A percentile compares a stretch with the other conserved stretches of the same genome.
Conservation (phyloP, 129 eudicot species). For the Chrysanthemum makinoi region DNA sequence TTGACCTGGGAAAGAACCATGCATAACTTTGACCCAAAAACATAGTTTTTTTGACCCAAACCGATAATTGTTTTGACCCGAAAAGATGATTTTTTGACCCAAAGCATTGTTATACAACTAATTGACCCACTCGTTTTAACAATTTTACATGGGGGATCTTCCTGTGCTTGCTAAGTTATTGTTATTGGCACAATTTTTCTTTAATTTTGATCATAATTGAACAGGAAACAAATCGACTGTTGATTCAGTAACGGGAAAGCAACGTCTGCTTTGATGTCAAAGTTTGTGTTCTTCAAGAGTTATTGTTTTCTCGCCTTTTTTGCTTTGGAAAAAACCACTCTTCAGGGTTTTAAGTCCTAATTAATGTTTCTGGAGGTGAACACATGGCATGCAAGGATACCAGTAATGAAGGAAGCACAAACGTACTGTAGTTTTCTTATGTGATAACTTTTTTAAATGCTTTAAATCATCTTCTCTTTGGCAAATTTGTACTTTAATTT, state of each 20-base stretch:
- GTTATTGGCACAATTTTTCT: neutral
- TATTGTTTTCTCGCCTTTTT: neutral
- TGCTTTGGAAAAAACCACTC: neutral
- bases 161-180: neutral
- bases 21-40: too few relatives aligned
- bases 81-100: too few relatives aligned
- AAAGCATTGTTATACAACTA: too few relatives aligned
- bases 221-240: slow-evolving; percentile 67
- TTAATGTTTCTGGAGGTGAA: neutral
- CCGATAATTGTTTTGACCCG: too few relatives aligned
- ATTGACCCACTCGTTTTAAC: too few relatives aligned
- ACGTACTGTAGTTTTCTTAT: too few relatives aligned
- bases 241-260: slow-evolving; percentile 84
- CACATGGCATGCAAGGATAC: too few relatives aligned
- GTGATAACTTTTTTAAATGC: neutral
- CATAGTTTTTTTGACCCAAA: too few relatives aligned
- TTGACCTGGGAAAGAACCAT: too few relatives aligned
- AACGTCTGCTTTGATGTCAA: slow-evolving; percentile 59
- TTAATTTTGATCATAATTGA: slow-evolving; percentile 11
- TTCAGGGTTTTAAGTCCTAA: neutral
- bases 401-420: too few relatives aligned
- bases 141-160: too few relatives aligned
- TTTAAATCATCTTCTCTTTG: neutral
- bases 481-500: neutral
- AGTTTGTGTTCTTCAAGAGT: neutral